Evolutionary conservation across 768 basidiomycete species (phyloP).

Genomic region (Tricholoma matsutake): DNA sequence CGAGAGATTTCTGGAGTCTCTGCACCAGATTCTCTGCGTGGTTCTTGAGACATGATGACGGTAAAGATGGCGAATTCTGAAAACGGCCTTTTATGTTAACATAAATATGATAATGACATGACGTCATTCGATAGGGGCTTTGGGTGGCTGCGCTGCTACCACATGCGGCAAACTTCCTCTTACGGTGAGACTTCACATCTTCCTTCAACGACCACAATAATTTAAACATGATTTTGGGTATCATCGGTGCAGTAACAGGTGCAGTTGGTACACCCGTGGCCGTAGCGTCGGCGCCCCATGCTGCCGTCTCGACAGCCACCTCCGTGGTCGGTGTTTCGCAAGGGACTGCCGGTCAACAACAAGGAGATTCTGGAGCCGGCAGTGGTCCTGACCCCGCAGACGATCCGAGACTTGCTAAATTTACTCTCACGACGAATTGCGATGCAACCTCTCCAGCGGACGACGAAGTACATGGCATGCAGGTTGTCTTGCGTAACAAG

Average conservation of each 20-base stretch:
- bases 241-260: conserved; percentile 27
- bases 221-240: conserved; percentile 17
- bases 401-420: conserved; percentile 29
- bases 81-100: neutral
- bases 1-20: conserved; percentile 8
- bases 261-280: conserved; percentile 26
- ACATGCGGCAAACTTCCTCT: neutral
- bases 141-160: neutral
- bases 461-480: conserved; percentile 20
- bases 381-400: conserved; percentile 21
- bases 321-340: conserved; percentile 27
- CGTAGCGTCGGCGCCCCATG: neutral
- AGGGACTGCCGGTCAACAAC: conserved; percentile 22
- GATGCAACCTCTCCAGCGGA: conserved; percentile 3
- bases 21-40: neutral
- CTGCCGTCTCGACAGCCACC: conserved; percentile 24
- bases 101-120: neutral
- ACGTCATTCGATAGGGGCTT: neutral
- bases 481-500: conserved; percentile 26
- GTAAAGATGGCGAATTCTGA: conserved; percentile 17
- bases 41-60: conserved; percentile 19
- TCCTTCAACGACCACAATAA: neutral
- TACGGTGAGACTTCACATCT: neutral
- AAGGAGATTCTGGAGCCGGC: conserved; percentile 6
- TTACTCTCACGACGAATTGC: conserved; percentile 20